A percentile compares a stretch with the other conserved stretches of the same genome.
Conservation (phyloP, 148 eudicot species). For the Spergularia bocconei region DNA sequence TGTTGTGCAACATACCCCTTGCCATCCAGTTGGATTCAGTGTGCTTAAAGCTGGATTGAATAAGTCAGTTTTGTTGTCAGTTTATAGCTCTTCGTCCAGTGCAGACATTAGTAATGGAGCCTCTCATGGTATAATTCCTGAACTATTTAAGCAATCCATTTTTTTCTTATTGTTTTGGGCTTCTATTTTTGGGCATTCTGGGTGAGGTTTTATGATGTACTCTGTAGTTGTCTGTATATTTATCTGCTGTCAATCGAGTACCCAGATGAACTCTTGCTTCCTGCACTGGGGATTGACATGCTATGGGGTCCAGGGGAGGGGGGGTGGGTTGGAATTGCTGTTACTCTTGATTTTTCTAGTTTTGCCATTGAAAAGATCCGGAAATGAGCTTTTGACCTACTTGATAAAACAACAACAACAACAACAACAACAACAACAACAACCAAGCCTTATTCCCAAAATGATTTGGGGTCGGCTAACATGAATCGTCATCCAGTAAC, state of each 20-base stretch:
- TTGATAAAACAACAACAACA: too few species aligned
- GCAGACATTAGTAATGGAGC: conserved; percentile 42
- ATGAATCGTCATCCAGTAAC: too few species aligned
- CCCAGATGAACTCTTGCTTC: background rate
- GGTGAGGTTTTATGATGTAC: background rate
- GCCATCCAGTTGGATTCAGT: conserved; percentile 91
- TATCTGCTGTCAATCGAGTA: background rate
- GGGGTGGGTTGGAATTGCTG: background rate
- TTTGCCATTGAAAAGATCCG: background rate
- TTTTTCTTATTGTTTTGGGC: background rate
- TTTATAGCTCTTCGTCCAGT: conserved; percentile 64
- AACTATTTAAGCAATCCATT: background rate
- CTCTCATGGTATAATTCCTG: conserved; percentile 59
- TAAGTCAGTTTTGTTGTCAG: conserved; percentile 91
- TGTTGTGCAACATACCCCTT: conserved; percentile 89
- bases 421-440: too few species aligned
- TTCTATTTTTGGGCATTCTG: background rate
- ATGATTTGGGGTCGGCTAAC: too few species aligned
- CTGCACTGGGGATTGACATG: background rate
- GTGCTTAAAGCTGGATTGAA: conserved; percentile 94
- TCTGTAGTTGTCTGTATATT: background rate
- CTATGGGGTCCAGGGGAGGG: background rate
- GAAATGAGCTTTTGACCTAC: background rate
- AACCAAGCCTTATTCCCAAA: too few species aligned
- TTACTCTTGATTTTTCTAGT: background rate